Conservation (phyloP, 352 stramenopile species). For the Phytophthora sp. region DNA sequence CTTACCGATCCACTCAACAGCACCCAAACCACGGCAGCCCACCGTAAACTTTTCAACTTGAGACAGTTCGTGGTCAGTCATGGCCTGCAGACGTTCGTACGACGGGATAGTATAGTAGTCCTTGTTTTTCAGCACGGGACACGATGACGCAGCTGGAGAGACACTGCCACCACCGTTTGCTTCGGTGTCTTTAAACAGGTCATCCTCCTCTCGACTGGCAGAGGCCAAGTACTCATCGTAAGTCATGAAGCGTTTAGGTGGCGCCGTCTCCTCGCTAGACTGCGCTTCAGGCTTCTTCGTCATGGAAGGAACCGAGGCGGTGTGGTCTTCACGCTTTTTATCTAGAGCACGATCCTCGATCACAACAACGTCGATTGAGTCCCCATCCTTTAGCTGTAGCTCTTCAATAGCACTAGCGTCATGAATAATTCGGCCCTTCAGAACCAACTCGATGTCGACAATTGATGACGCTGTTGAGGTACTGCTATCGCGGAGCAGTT, state of each 20-base stretch:
- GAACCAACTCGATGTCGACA: slow-evolving; percentile 64
- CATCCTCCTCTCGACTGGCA: slow-evolving; percentile 59
- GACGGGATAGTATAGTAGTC: slow-evolving; percentile 84
- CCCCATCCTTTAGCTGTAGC: slow-evolving; percentile 64
- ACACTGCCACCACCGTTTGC: background rate
- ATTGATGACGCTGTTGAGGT: slow-evolving; percentile 36
- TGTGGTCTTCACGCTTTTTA: slow-evolving; percentile 32
- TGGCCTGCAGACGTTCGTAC: slow-evolving; percentile 69
- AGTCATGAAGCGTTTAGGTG: slow-evolving; percentile 74
- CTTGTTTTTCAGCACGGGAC: slow-evolving; percentile 72
- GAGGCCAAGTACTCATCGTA: slow-evolving; percentile 83
- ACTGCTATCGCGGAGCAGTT: slow-evolving; percentile 56
- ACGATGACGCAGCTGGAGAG: slow-evolving; percentile 41
- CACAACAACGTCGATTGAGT: slow-evolving; percentile 73
- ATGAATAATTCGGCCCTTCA: slow-evolving; percentile 65
- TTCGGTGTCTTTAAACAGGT: slow-evolving; percentile 41
- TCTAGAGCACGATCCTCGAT: slow-evolving; percentile 55
- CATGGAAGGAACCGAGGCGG: slow-evolving; percentile 25
- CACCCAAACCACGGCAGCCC: slow-evolving; percentile 77
- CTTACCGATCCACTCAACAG: slow-evolving; percentile 81
- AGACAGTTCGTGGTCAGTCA: slow-evolving; percentile 72
- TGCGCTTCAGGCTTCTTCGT: slow-evolving; percentile 40
- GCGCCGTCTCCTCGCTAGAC: slow-evolving; percentile 23
- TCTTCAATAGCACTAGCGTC: slow-evolving; percentile 51
- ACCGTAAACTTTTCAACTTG: slow-evolving; percentile 81